Evolutionary conservation across 2,329 filamentous ascomycete genomes (phyloP).

Genomic region (Cladosporium oxysporum): DNA sequence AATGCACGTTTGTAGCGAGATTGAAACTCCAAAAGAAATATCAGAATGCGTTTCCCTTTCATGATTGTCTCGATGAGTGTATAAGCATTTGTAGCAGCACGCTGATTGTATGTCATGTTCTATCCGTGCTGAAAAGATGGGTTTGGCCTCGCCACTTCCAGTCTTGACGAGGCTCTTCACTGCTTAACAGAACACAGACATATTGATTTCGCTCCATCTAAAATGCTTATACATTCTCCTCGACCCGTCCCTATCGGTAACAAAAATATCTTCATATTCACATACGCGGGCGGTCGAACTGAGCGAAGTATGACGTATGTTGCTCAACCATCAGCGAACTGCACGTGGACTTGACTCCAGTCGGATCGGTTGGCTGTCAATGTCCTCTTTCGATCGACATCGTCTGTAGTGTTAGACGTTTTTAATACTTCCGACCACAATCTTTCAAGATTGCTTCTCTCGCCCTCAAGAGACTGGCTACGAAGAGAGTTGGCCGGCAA

Average conservation of each 20-base stretch:
- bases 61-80: background rate
- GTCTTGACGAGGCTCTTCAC: background rate
- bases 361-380: background rate
- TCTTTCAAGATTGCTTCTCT: background rate
- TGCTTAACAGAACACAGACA: background rate
- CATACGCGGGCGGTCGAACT: background rate
- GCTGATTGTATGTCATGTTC: too few relatives aligned
- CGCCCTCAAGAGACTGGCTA: background rate
- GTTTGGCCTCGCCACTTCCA: background rate
- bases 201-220: background rate
- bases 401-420: background rate
- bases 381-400: background rate
- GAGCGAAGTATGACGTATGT: constrained; percentile 6
- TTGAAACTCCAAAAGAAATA: constrained; percentile 19
- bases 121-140: too few relatives aligned
- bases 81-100: too few relatives aligned
- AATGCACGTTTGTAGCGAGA: constrained; percentile 22
- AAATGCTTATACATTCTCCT: background rate
- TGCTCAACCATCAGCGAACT: background rate
- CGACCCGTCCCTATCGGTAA: too few relatives aligned
- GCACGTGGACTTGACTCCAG: background rate
- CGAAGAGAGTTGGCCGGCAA: background rate
- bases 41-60: constrained; percentile 15
- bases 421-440: background rate
- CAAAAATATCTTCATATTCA: too few relatives aligned